phyloP scores from a whole-genome alignment of 2,329 filamentous ascomycete genomes.

The Alternaria solani region DNA sequence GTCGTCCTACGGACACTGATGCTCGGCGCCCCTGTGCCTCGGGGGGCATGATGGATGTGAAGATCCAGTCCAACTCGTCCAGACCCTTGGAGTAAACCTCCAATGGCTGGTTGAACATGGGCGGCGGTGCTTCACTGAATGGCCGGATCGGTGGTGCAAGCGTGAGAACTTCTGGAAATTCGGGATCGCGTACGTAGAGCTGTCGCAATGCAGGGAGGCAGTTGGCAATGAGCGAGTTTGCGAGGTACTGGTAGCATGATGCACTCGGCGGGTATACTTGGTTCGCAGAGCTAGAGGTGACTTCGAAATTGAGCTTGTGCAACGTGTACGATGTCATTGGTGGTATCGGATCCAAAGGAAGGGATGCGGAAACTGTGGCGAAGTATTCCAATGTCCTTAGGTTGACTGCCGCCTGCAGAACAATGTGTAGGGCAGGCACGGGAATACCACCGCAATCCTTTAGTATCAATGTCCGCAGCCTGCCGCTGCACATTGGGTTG shows the following conservation, averaged over 20 bases:
- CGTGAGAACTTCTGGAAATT: conserved; percentile 81
- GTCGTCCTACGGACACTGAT: conserved; percentile 52
- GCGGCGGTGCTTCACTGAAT: conserved; percentile 55
- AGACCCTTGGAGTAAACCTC: conserved; percentile 72
- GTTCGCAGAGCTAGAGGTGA: conserved; percentile 69
- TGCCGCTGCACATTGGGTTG: conserved; percentile 61
- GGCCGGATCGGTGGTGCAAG: conserved; percentile 70
- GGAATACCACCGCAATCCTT: conserved; percentile 73
- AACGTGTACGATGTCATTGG: conserved; percentile 75
- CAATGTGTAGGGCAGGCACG: conserved; percentile 66
- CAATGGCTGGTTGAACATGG: conserved; percentile 63
- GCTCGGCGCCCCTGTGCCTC: conserved; percentile 55
- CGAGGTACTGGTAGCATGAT: conserved; percentile 85
- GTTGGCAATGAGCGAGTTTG: conserved; percentile 79
- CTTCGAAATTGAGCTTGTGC: conserved; percentile 80
- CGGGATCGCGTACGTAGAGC: conserved; percentile 85
- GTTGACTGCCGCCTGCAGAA: conserved; percentile 65
- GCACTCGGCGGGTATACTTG: conserved; percentile 61
- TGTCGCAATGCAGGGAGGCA: conserved; percentile 76
- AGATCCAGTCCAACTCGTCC: conserved; percentile 73
- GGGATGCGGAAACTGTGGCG: conserved; percentile 64
- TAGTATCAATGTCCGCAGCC: conserved; percentile 74
- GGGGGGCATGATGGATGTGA: conserved; percentile 65
- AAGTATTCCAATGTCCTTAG: conserved; percentile 67
- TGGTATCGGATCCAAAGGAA: conserved; percentile 66